phyloP scores from a whole-genome alignment of 2,329 filamentous ascomycete genomes.

The Tolypocladium tropicale region DNA sequence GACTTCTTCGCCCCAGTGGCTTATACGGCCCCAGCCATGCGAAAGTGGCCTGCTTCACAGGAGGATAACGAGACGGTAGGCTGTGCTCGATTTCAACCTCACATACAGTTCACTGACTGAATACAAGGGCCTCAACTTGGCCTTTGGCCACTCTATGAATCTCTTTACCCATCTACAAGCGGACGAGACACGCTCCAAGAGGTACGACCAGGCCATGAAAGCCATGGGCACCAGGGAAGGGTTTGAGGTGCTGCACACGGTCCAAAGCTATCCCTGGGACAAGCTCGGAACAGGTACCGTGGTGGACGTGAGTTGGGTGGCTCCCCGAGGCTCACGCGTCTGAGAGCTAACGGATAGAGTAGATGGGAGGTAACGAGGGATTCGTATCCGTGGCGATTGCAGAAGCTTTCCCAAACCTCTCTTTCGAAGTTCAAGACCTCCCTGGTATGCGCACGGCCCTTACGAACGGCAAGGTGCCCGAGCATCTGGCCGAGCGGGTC shows the following conservation, averaged over 20 bases:
- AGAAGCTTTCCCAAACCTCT: slow-evolving; percentile 11
- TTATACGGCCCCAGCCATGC: slow-evolving; percentile 21
- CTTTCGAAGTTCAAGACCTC: slow-evolving; percentile 41
- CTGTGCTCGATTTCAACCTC: not conserved
- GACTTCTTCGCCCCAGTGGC: slow-evolving; percentile 19
- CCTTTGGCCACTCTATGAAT: slow-evolving; percentile 11
- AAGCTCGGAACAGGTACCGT: slow-evolving; percentile 12
- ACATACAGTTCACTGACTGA: not conserved
- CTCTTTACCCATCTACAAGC: slow-evolving; percentile 19
- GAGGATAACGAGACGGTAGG: slow-evolving; percentile 21
- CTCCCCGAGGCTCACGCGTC: not conserved
- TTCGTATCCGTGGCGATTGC: slow-evolving; percentile 12
- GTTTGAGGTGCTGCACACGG: slow-evolving; percentile 11
- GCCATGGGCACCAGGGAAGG: slow-evolving; percentile 14
- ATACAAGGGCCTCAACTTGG: slow-evolving; percentile 15
- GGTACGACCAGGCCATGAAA: slow-evolving; percentile 22
- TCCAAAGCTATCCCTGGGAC: slow-evolving; percentile 12
- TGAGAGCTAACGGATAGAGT: not conserved
- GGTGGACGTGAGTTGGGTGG: slow-evolving; percentile 13
- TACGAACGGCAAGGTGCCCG: slow-evolving; percentile 17
- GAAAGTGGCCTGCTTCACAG: slow-evolving; percentile 23
- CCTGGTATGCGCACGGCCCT: slow-evolving; percentile 26
- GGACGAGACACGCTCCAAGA: slow-evolving; percentile 12
- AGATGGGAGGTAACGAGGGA: slow-evolving; percentile 17
- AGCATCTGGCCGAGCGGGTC: slow-evolving; percentile 22